A percentile compares a stretch with the other conserved stretches of the same genome.
Evolutionary conservation across 73 alveolate genomes (phyloP).

Genomic region (Tetrahymena thermophila): DNA sequence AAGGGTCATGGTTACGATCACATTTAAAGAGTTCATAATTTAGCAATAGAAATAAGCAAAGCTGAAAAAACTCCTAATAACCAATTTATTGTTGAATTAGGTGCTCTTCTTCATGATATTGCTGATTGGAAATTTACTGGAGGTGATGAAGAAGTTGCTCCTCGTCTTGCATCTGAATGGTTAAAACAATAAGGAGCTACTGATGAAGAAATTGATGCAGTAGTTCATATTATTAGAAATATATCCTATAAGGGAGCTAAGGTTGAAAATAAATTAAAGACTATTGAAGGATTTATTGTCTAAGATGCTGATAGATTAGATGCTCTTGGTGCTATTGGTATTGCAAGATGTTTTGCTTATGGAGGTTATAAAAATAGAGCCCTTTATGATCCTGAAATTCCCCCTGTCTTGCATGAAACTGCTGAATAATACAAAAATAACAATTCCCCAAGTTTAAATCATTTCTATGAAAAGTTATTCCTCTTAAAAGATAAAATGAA

Average conservation of each 20-base stretch:
- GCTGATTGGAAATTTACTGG: conserved; percentile 34
- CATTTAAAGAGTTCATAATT: conserved; percentile 21
- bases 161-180: conserved; percentile 21
- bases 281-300: conserved; percentile 62
- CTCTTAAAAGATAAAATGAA: conserved; percentile 59
- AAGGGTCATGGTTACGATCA: conserved; percentile 40
- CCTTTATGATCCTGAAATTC: conserved; percentile 46
- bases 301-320: conserved; percentile 72
- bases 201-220: conserved; percentile 7
- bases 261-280: conserved; percentile 3
- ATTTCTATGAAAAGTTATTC: conserved; percentile 59
- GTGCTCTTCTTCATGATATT: conserved; percentile 37
- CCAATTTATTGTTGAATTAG: conserved; percentile 22
- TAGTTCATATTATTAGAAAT: conserved; percentile 14
- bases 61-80: conserved; percentile 20
- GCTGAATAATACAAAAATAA: conserved; percentile 49
- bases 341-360: conserved; percentile 65
- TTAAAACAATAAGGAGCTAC: background rate
- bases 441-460: conserved; percentile 48
- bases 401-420: conserved; percentile 34
- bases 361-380: conserved; percentile 58
- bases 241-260: conserved; percentile 43
- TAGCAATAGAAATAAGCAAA: conserved; percentile 7
- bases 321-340: conserved; percentile 72
- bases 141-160: conserved; percentile 39